phyloP scores from a whole-genome alignment of 305 asterid species.

The Andrographis paniculata region DNA sequence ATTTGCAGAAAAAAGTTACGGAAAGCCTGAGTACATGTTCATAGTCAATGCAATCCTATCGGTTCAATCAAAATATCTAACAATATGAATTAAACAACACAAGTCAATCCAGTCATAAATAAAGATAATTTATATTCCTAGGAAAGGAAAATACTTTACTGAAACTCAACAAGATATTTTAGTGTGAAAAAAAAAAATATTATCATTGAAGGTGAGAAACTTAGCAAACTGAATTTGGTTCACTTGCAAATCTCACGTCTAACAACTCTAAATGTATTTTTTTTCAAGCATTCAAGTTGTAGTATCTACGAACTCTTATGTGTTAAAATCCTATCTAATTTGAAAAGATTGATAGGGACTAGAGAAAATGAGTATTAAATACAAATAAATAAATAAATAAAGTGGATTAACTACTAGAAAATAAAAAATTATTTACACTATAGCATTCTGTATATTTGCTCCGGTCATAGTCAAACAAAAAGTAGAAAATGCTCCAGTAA shows the following conservation, averaged over 20 bases:
- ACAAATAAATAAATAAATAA: neutral
- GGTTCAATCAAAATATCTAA: slow-evolving; percentile 12
- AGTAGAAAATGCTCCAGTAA: slow-evolving; percentile 2
- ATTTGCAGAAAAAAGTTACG: too few species aligned
- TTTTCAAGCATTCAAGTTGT: slow-evolving; percentile 6
- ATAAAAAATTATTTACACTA: neutral
- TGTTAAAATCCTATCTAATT: too few species aligned
- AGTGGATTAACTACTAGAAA: neutral
- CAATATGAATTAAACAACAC: slow-evolving; percentile 11
- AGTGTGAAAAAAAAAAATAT: neutral
- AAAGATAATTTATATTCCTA: too few species aligned
- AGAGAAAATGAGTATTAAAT: too few species aligned
- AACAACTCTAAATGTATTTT: slow-evolving; percentile 3
- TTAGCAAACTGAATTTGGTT: neutral
- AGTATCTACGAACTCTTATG: slow-evolving; percentile 18
- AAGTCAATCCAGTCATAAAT: slow-evolving; percentile 8
- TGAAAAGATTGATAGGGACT: too few species aligned
- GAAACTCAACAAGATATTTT: too few species aligned
- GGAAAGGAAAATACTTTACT: too few species aligned
- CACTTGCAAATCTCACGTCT: slow-evolving; percentile 3
- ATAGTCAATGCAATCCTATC: slow-evolving; percentile 6
- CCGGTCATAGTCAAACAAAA: slow-evolving; percentile 5
- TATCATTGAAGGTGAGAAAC: slow-evolving; percentile 1
- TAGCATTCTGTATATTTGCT: neutral
- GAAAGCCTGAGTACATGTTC: slow-evolving; percentile 8